A percentile compares a stretch with the other conserved stretches of the same genome.
phyloP scores from a whole-genome alignment of 1,284 basidiomycete genomes.

The Mycosarcoma mackinlayi region DNA sequence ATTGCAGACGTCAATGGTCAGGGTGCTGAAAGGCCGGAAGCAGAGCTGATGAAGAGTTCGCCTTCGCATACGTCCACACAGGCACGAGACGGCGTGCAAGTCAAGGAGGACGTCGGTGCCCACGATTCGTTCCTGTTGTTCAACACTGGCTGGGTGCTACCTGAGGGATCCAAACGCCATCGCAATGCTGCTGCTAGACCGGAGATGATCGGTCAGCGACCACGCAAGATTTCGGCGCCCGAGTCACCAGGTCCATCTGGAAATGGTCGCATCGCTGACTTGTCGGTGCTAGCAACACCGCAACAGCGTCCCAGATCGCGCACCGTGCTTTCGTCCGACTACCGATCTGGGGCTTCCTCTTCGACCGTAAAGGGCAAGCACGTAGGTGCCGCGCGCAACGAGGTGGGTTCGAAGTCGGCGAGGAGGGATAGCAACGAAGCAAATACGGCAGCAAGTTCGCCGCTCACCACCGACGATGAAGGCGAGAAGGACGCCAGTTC shows the following conservation, averaged over 20 bases:
- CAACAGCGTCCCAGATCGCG: slow-evolving; percentile 31
- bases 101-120: slow-evolving; percentile 74
- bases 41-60: slow-evolving; percentile 22
- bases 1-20: neutral
- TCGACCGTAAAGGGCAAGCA: slow-evolving; percentile 4
- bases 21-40: neutral
- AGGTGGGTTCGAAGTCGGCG: neutral
- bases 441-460: slow-evolving; percentile 25
- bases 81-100: slow-evolving; percentile 71
- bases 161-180: slow-evolving; percentile 72
- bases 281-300: slow-evolving; percentile 3
- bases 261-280: neutral
- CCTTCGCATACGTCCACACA: slow-evolving; percentile 37
- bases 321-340: slow-evolving; percentile 22
- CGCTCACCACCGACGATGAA: slow-evolving; percentile 42
- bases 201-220: slow-evolving; percentile 36
- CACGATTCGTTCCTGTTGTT: slow-evolving; percentile 83
- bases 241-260: slow-evolving; percentile 30
- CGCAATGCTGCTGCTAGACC: slow-evolving; percentile 22
- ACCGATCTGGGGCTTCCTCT: neutral
- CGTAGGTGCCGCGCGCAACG: slow-evolving; percentile 9
- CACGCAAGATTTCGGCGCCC: slow-evolving; percentile 48
- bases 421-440: slow-evolving; percentile 7
- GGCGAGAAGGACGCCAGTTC: slow-evolving; percentile 3
- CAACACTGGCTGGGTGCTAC: slow-evolving; percentile 88